Conservation (phyloP, 805 yeast species). For the Saccharomycopsis capsularis region DNA sequence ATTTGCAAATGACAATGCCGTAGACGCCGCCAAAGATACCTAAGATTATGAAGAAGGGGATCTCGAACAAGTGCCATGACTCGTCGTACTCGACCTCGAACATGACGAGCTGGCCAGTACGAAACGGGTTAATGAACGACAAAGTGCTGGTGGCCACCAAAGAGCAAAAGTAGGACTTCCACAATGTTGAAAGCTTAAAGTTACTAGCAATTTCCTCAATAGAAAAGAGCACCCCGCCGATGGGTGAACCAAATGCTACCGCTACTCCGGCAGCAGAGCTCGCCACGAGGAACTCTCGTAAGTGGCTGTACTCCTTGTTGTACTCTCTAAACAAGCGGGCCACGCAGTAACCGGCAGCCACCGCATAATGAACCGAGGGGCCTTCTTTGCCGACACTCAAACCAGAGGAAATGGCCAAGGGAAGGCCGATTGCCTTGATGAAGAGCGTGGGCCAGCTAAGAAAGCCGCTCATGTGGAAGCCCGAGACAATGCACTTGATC, state of each 20-base stretch:
- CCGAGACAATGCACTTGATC: conserved; percentile 89
- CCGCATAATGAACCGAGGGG: conserved; percentile 96
- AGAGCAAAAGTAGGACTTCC: conserved; percentile 90
- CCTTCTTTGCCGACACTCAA: conserved; percentile 96
- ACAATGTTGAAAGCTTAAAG: conserved; percentile 70
- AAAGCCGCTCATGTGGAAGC: conserved; percentile 75
- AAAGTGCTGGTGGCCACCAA: conserved; percentile 78
- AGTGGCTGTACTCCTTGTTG: conserved; percentile 19
- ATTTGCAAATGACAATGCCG: conserved; percentile 70
- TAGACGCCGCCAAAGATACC: conserved; percentile 91
- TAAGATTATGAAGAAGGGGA: conserved; percentile 67
- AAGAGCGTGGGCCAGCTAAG: conserved; percentile 63
- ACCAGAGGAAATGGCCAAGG: conserved; percentile 89
- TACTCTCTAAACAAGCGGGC: conserved; percentile 25
- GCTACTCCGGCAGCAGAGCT: conserved; percentile 98
- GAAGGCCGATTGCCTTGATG: conserved; percentile 75
- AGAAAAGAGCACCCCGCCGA: conserved; percentile 91
- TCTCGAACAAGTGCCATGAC: conserved; percentile 80
- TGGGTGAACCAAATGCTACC: conserved; percentile 95
- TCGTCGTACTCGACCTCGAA: conserved; percentile 86
- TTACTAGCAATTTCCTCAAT: conserved; percentile 79
- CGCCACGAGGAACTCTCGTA: conserved; percentile 68
- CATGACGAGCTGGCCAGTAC: conserved; percentile 90
- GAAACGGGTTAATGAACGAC: conserved; percentile 78
- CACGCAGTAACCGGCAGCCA: conserved; percentile 84